A percentile compares a stretch with the other conserved stretches of the same genome.
Evolutionary conservation across 2,329 filamentous ascomycete species (phyloP).

Genomic region (Chaetoscypha palmicola): DNA sequence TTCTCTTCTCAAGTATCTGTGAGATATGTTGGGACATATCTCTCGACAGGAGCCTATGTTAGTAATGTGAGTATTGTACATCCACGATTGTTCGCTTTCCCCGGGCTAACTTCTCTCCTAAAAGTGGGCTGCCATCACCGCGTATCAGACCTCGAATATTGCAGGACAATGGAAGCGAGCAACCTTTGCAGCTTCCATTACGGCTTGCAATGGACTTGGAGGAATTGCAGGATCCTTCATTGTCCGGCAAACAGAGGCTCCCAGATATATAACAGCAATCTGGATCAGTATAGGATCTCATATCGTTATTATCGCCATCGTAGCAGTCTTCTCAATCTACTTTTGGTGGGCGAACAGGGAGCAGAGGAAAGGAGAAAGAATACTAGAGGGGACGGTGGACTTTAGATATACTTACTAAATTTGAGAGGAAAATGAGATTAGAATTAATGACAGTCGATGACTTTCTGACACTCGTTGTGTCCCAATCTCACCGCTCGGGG

Average conservation of each 20-base stretch:
- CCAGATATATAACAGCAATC: conserved; percentile 56
- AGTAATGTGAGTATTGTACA: conserved; percentile 42
- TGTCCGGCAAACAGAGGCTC: conserved; percentile 53
- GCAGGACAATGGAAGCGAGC: conserved; percentile 85
- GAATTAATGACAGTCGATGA: no score
- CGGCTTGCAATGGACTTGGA: conserved; percentile 71
- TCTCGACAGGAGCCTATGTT: conserved; percentile 63
- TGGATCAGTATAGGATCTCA: conserved; percentile 62
- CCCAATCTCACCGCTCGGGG: not conserved
- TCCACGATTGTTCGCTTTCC: not conserved
- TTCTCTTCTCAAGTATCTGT: conserved; percentile 25
- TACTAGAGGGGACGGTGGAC: conserved; percentile 38
- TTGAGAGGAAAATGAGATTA: no score
- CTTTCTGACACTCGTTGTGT: no score
- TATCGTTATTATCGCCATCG: conserved; percentile 48
- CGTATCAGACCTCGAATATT: conserved; percentile 84
- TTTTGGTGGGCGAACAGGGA: conserved; percentile 46
- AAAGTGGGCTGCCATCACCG: conserved; percentile 61
- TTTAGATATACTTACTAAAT: conserved; percentile 29
- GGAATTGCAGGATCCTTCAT: conserved; percentile 71
- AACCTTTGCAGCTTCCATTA: conserved; percentile 67
- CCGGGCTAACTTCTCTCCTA: not conserved
- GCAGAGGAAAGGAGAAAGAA: conserved; percentile 39
- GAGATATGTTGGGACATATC: conserved; percentile 33
- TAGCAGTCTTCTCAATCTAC: conserved; percentile 44